Base-by-base conservation (phyloP, 2,329 filamentous ascomycete species). In the Allantophomopsis cytisporea region DNA sequence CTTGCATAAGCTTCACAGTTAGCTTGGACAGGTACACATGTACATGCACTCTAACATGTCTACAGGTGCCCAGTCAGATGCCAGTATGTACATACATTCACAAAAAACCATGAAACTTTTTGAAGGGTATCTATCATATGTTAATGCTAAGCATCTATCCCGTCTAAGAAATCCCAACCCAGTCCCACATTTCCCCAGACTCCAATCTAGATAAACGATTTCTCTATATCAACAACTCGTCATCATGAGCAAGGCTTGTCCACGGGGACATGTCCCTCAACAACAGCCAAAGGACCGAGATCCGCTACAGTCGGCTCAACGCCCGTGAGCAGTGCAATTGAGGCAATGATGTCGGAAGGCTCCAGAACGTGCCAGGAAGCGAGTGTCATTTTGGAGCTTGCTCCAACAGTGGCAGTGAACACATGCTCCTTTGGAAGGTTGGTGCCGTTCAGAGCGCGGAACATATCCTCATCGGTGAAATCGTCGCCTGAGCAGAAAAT, bases 381-480 rank as follows among this genome's bases (percentile, higher is more conserved):
- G 40, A 93, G 68, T 2, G 91, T 96, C 53, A 87, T 80, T 67
- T 95, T 95, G 40, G 82, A 88, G 60, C 83, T 91, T 5, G 87
- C 82, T 2, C 91, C 91, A 2, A 96, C 85, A 0, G 87, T 94
- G 34, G 94, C 85, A 2, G 86, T 85, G 61, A 93, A 96, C 45
- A 94, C 75, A 53, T 87, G 75, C 30, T 85, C 64, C 54, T 58
- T 71, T 54, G 53, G 69, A 69, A 45, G 66, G 61, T 39, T 71
- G 58, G 64, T 69, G 2, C 66, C 69, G 51, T 77, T 77, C 35
- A 96, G 70, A 12, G 86, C 80, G 41, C 85, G 83, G 74, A 96
- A 96, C 76, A 80, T 79, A 80, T 94, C 89, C 70, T 98, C 91
- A 56, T 98, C 91, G 5, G 91, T 98, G 50, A 91, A 93, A 54